Evolutionary conservation across 257 asterid genomes (phyloP).

Genomic region (Misopates orontium): DNA sequence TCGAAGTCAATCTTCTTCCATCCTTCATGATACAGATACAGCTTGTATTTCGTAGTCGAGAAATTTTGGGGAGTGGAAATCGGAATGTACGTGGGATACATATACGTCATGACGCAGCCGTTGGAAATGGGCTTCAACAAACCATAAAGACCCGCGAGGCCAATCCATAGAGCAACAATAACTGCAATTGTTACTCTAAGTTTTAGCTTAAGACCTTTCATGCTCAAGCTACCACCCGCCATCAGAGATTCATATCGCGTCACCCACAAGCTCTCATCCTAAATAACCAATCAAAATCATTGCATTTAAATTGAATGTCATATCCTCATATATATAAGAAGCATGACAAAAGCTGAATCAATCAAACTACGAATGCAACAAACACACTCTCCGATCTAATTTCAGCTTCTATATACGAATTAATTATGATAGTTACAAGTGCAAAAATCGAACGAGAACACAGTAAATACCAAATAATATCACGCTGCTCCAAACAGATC

Average conservation of each 20-base stretch:
- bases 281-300: conserved; percentile 18
- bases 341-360: neutral
- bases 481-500: conserved; percentile 16
- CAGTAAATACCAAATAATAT: neutral
- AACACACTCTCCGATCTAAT: conserved; percentile 7
- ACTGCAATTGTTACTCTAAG: conserved; percentile 50
- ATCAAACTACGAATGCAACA: conserved; percentile 14
- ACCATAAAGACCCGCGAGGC: conserved; percentile 56
- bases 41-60: conserved; percentile 60
- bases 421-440: neutral
- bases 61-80: conserved; percentile 57
- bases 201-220: conserved; percentile 46
- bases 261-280: conserved; percentile 34
- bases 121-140: conserved; percentile 71
- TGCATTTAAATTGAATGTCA: neutral
- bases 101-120: conserved; percentile 97
- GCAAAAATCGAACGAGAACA: conserved; percentile 8
- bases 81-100: conserved; percentile 97
- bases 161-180: conserved; percentile 49
- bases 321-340: neutral
- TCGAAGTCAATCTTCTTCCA: conserved; percentile 78
- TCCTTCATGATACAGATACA: conserved; percentile 91
- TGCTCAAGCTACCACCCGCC: conserved; percentile 28
- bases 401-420: neutral
- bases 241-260: conserved; percentile 26